Base-by-base conservation (phyloP, 305 asterid species). In the Vinca major region DNA sequence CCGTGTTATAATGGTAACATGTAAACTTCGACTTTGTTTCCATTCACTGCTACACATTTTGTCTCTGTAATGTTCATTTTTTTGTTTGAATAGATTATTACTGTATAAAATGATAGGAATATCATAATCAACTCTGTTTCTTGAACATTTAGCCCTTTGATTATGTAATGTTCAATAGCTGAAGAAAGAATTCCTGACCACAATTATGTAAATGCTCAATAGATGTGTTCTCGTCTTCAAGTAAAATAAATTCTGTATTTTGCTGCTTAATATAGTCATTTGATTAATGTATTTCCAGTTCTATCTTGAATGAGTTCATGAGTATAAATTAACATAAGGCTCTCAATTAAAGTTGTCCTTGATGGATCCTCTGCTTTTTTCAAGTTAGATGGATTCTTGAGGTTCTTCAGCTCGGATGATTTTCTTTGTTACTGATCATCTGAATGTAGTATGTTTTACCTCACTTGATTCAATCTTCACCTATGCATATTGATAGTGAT, bases 1-100 rank as follows among this genome's bases (percentile, higher is more conserved):
- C 87, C 67, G 96, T 90, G 62, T 82, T 87, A 73, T 90, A 87
- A 82, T 67, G 66, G 67, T 66, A 69, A 67, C 56, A 26, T 62
- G 68, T 62, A 67, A 43, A 65, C 63, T 58, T 36, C 60, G 40
- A n/a, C 58, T 61, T 67, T 65, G 60, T 73, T 61, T 55, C 68
- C 68, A 68, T 81, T 80, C 79, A 65, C 80, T 77, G 66, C 62
- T 63, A 68, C 67, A 63, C 55, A 60, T 78, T 77, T 26, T 80
- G 76, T 75, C 45, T 48, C 63, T 75, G 77, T 76, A 77, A 74
- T 80, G 79, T 64, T 71, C 74, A n/a, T 67, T 63, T 47, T 36
- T 69, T 61, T 79, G 33, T 26, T 82, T 69, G 53, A 69, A 81
- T 86, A 66, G 74, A 68, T 73, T 74, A 75, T 74, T 68, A 74